A percentile compares a stretch with the other conserved stretches of the same genome.
These are phyloP conservation scores for Auriscalpium vulgare DNA, from an alignment of 768 basidiomycete species.

Conservation along the genomic window DNA sequence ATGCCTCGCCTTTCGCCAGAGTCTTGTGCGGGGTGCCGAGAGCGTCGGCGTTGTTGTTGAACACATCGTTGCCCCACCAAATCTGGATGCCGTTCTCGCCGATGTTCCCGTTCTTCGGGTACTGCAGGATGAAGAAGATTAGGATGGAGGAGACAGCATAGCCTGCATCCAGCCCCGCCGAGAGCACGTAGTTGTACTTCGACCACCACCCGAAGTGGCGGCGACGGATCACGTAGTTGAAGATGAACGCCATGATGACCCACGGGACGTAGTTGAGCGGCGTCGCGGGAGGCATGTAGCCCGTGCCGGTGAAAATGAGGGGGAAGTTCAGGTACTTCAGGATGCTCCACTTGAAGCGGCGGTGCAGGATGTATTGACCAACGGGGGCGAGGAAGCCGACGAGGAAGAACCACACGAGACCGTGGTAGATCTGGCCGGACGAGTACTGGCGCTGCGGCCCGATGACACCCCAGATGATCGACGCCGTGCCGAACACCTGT, in stretches of 20 bases:
- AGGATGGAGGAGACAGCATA: constrained; percentile 19
- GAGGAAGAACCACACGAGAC: constrained; percentile 68
- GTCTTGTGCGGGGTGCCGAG: constrained; percentile 20
- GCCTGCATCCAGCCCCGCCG: constrained; percentile 6
- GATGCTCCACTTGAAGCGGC: constrained; percentile 27
- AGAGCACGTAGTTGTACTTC: constrained; percentile 23
- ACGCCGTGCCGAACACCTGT: constrained; percentile 71
- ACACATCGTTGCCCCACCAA: constrained; percentile 28
- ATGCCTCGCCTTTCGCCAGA: constrained; percentile 2
- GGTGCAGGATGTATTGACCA: constrained; percentile 31
- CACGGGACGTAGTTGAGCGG: constrained; percentile 34
- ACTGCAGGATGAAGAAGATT: constrained; percentile 27
- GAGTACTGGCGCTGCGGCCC: constrained; percentile 70
- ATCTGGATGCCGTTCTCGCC: constrained; percentile 24
- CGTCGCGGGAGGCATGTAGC: constrained; percentile 34
- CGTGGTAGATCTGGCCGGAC: constrained; percentile 32
- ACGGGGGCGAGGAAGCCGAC: constrained; percentile 60
- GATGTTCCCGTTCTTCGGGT: constrained; percentile 25
- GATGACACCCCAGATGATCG: constrained; percentile 67
- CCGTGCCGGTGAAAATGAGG: constrained; percentile 30
- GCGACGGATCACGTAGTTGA: constrained; percentile 22
- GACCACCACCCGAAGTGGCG: constrained; percentile 24
- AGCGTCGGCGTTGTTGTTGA: neutral
- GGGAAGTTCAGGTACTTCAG: constrained; percentile 51
- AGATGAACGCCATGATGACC: constrained; percentile 34